Conservation (phyloP, 345 rosid genomes). For the Leavenworthia alabamica region DNA sequence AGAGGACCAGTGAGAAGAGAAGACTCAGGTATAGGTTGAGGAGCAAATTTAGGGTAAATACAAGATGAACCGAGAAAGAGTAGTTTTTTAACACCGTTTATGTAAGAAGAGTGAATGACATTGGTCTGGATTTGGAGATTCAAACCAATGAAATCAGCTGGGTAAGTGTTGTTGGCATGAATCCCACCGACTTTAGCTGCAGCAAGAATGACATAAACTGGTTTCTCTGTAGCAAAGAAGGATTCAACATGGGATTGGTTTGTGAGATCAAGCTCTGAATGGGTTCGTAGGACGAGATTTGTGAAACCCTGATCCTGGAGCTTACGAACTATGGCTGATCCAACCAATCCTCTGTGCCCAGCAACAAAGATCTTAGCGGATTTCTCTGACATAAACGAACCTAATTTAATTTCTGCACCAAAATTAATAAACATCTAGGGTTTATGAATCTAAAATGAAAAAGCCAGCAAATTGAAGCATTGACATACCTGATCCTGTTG, state of each 20-base stretch:
- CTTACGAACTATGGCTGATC: slow-evolving; percentile 80
- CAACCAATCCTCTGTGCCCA: slow-evolving; percentile 91
- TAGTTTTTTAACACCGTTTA: slow-evolving; percentile 59
- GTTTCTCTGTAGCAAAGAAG: slow-evolving; percentile 63
- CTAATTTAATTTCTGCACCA: slow-evolving; percentile 16
- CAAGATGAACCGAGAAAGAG: slow-evolving; percentile 93
- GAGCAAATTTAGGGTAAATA: slow-evolving; percentile 88
- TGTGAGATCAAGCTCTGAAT: slow-evolving; percentile 78
- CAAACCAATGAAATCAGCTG: slow-evolving; percentile 86
- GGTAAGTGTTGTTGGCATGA: slow-evolving; percentile 92
- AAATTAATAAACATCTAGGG: background rate
- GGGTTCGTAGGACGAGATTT: slow-evolving; percentile 63
- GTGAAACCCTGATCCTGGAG: slow-evolving; percentile 53
- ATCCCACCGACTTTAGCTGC: slow-evolving; percentile 98
- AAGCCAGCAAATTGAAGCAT: too few relatives aligned
- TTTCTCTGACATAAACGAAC: slow-evolving; percentile 51
- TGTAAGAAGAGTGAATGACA: slow-evolving; percentile 71
- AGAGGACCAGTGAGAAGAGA: slow-evolving; percentile 76
- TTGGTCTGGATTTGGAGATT: slow-evolving; percentile 96
- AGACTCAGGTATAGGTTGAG: slow-evolving; percentile 79
- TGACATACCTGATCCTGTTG: slow-evolving; percentile 20
- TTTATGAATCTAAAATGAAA: too few relatives aligned
- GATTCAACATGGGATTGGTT: slow-evolving; percentile 70
- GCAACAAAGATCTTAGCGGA: slow-evolving; percentile 88
- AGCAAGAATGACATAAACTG: slow-evolving; percentile 63